phyloP scores from a whole-genome alignment of 1,139 yeast species.

The Kodamaea alishanica region DNA sequence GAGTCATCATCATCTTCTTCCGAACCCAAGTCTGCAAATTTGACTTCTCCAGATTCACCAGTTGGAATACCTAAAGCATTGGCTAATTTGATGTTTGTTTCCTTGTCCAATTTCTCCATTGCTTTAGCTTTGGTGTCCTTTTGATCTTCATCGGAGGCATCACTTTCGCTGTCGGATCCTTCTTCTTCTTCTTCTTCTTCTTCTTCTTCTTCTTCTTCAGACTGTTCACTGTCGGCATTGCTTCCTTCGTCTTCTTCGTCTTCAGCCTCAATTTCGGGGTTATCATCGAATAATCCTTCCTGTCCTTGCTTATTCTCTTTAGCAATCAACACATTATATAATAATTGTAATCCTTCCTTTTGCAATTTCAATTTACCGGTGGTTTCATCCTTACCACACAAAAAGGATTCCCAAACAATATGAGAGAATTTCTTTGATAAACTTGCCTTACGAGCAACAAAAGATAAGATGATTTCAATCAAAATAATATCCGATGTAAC shows the following conservation, averaged over 20 bases:
- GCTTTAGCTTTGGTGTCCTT: conserved; percentile 15
- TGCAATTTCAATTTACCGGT: conserved; percentile 27
- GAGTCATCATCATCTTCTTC: conserved; percentile 38
- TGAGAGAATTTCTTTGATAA: conserved; percentile 68
- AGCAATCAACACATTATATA: conserved; percentile 50
- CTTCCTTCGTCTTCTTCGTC: conserved; percentile 30
- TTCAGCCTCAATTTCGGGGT: conserved; percentile 42
- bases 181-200: conserved; percentile 29
- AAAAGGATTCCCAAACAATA: conserved; percentile 67
- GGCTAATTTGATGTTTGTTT: conserved; percentile 70
- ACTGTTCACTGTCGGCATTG: conserved; percentile 24
- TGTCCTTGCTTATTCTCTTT: conserved; percentile 86
- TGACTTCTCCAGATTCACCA: conserved; percentile 42
- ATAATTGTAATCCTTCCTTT: conserved; percentile 14
- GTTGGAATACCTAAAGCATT: conserved; percentile 72
- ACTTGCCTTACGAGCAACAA: conserved; percentile 68
- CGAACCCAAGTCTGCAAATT: conserved; percentile 40
- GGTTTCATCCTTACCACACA: conserved; percentile 30
- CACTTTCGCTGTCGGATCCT: conserved; percentile 21
- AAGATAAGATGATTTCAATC: conserved; percentile 75
- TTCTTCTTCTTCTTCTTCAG: conserved; percentile 27
- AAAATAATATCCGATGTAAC: conserved; percentile 55
- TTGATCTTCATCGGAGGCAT: conserved; percentile 13
- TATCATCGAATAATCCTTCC: conserved; percentile 66
- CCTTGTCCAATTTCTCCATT: conserved; percentile 57